Base-by-base conservation (phyloP, 331 rosid genomes). In the Telfairia occidentalis region DNA sequence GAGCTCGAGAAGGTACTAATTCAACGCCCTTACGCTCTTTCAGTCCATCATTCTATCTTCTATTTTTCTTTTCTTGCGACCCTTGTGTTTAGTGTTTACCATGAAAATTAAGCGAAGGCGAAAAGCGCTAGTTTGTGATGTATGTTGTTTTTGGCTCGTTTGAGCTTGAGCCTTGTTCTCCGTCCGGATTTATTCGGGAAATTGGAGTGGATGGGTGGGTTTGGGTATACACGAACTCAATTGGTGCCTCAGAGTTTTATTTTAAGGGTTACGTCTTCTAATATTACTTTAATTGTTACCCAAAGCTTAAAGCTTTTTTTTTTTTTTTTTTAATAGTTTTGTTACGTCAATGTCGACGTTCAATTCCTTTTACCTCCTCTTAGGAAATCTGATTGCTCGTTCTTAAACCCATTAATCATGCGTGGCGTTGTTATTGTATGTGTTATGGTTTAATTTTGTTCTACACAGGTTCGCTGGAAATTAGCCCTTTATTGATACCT, bases 1-100 rank as follows among this genome's bases (percentile, higher is more conserved):
- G 92, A 91, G 73, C 96, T 94, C 61, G 97, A 91, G 75, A 91
- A 91, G 96, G 98, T 94, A 21, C 24, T 6, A 7, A 6, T 49
- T 24, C 26, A 28, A 19, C 45, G 32, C 52, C n/a, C 21, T 0
- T 8, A 0, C 30, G 8, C 43, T 49, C 59, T n/a, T 3, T 29
- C 7, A 7, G 38, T 42, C 15, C n/a, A 11, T 74, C 67, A 16
- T 30, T 21, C 59, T 16, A 7, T 3, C 61, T 29, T n/a, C 1
- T 18, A 8, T 53, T 28, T 16, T 30, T 5, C 30, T 73, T n/a
- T 21, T 19, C 16, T 53, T 28, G 67, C 49, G 5, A 0, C 24
- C 29, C 34, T 0, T 9, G 12, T 63, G 29, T 35, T 61, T 32
- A 18, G 0, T n/a, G 19, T 23, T 73, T 50, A 18, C 46, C 13